Percentiles rank a stretch among this genome's conserved stretches.
These are phyloP conservation scores for Parathielavia appendiculata DNA, from an alignment of 495 filamentous ascomycete species.

Conservation along the genomic window DNA sequence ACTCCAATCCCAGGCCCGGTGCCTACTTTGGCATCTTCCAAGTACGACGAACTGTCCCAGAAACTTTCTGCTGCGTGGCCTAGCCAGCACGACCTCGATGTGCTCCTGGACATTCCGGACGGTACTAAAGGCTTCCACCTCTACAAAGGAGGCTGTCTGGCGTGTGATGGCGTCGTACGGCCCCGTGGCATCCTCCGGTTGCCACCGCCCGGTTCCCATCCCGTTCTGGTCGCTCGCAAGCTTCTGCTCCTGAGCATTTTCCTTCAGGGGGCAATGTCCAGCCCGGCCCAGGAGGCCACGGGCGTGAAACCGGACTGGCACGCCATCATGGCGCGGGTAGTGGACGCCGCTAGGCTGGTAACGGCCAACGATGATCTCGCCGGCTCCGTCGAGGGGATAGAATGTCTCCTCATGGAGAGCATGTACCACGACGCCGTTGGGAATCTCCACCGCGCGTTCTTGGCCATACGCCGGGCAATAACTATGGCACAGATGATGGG, in stretches of 20 bases:
- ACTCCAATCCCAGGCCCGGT: neutral
- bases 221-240: constrained; percentile 42
- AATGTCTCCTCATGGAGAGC: constrained; percentile 49
- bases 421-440: constrained; percentile 45
- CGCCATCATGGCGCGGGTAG: constrained; percentile 34
- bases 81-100: neutral
- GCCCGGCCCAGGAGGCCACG: constrained; percentile 18
- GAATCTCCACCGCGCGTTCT: constrained; percentile 43
- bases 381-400: constrained; percentile 43
- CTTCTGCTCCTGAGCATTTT: constrained; percentile 42
- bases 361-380: constrained; percentile 48
- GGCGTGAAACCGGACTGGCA: constrained; percentile 18
- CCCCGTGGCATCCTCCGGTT: constrained; percentile 13
- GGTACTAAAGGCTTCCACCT: constrained; percentile 8
- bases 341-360: constrained; percentile 41
- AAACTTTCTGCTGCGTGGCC: constrained; percentile 2
- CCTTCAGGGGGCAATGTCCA: constrained; percentile 34
- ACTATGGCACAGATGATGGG: constrained; percentile 44
- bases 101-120: neutral
- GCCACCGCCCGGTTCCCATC: constrained; percentile 38
- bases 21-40: neutral
- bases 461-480: constrained; percentile 42
- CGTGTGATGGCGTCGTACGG: constrained; percentile 21
- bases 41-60: neutral
- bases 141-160: constrained; percentile 18